Percentiles rank a stretch among this genome's conserved stretches.
Conservation (phyloP, 1,284 basidiomycete species). For the Austropuccinia psidii region DNA sequence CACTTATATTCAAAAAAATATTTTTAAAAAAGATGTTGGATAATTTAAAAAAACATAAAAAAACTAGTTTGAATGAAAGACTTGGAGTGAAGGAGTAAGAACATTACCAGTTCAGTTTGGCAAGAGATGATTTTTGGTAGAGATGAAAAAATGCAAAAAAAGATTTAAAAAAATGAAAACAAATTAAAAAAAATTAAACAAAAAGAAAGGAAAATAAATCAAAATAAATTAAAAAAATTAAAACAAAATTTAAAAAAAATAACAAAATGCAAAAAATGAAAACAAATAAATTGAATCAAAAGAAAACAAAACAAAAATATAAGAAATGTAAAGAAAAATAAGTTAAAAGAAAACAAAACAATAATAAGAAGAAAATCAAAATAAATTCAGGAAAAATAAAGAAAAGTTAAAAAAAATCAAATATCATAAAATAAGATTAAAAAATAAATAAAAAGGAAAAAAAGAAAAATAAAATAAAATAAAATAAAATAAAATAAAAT, state of each 20-base stretch:
- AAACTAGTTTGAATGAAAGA: too few relatives aligned
- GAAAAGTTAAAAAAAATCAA: background rate
- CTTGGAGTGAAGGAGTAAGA: too few relatives aligned
- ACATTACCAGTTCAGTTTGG: too few relatives aligned
- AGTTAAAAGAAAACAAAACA: background rate
- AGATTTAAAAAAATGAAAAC: background rate
- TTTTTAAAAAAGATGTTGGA: too few relatives aligned
- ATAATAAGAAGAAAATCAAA: background rate
- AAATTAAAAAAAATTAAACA: background rate
- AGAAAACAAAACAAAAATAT: background rate
- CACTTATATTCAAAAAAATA: too few relatives aligned
- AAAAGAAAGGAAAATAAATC: background rate
- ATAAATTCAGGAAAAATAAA: background rate
- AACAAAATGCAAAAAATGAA: background rate
- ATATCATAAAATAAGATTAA: background rate
- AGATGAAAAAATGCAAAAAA: too few relatives aligned
- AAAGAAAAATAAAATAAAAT: background rate
- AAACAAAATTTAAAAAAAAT: background rate
- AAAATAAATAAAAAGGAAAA: background rate
- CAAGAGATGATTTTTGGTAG: too few relatives aligned
- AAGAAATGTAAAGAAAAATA: background rate
- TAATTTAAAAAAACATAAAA: too few relatives aligned
- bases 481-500: background rate
- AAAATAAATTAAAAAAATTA: background rate
- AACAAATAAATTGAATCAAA: background rate